Evolutionary conservation across 768 basidiomycete genomes (phyloP), one percentile per base, ranked within the genome.

Genomic region (Rhizopogon rudus): DNA sequence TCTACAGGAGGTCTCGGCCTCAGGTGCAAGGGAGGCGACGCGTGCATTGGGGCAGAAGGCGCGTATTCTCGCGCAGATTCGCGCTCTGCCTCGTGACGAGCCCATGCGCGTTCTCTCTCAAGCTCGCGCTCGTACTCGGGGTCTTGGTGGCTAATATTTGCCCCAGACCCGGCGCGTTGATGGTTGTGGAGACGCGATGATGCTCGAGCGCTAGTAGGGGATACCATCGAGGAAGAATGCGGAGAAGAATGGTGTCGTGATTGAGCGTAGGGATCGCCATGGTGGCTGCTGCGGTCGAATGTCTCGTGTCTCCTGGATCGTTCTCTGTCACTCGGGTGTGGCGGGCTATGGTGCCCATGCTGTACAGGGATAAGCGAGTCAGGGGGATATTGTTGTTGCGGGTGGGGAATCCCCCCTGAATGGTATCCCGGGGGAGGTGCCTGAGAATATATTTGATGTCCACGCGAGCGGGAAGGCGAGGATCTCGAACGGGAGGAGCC

Each of bases 111-210:
- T 54, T 79, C 80, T 63, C 79, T 73, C 31, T 82, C 80, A 22
- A 82, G 77, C 17, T 77, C 78, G 55, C 79, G 71, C 56, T 71
- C 69, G 40, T 57, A 62, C 45, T 71, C 69, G 44, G 62, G 58
- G 40, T 72, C 73, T 39, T 69, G 65, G 59, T 69, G 65, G 63
- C 77, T 79, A 45, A 85, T 74, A 60, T 77, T 81, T 25, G 81
- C 75, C 3, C 77, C 84, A 40, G 85, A 84, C 6, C 84, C 86
- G 61, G 84, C 64, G 53, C 84, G 83, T 67, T 87, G 86, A 68
- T 88, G 86, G 57, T 75, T 76, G 66, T 88, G 88, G 45, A 77
- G 67, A 62, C 79, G 78, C 52, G 73, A 65, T 57, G 65, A 66
- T 63, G 68, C 66, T 61, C 71, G 69, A 58, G 65, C 54, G 48